Conservation (phyloP, 2,329 filamentous ascomycete genomes). For the Fusarium cicatricum region DNA sequence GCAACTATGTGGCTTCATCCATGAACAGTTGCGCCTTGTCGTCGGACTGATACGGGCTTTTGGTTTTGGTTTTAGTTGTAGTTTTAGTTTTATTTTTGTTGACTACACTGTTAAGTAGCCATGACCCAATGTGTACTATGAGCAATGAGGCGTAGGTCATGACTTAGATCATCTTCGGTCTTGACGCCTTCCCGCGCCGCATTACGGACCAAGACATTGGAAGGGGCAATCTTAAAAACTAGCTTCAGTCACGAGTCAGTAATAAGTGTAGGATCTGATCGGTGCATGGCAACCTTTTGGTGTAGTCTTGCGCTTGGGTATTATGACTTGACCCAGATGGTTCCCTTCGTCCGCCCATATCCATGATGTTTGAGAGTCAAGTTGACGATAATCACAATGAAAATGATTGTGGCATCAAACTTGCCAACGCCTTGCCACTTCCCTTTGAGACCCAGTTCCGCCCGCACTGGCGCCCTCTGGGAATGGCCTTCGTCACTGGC, state of each 20-base stretch:
- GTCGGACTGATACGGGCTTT: background rate
- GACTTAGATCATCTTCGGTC: background rate
- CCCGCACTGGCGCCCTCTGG: background rate
- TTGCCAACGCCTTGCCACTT: background rate
- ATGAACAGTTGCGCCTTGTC: background rate
- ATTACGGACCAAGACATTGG: background rate
- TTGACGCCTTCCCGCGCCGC: slow-evolving; percentile 1
- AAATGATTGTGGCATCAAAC: slow-evolving; percentile 1
- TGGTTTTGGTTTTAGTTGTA: background rate
- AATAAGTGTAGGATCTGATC: background rate
- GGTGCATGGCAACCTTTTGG: background rate
- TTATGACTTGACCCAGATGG: background rate
- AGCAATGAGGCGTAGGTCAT: background rate
- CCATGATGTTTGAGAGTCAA: slow-evolving; percentile 13
- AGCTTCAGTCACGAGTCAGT: background rate
- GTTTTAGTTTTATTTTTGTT: no score
- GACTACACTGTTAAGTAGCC: background rate
- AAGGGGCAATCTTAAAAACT: background rate
- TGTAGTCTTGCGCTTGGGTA: background rate
- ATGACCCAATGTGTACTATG: background rate
- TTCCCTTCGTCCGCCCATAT: background rate
- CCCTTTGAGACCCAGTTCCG: background rate
- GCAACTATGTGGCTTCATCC: slow-evolving; percentile 3
- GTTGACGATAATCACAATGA: slow-evolving; percentile 1
- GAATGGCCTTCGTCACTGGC: background rate